phyloP scores from a whole-genome alignment of 1,284 basidiomycete species.

The Sporisorium iseilematis-ciliati region DNA sequence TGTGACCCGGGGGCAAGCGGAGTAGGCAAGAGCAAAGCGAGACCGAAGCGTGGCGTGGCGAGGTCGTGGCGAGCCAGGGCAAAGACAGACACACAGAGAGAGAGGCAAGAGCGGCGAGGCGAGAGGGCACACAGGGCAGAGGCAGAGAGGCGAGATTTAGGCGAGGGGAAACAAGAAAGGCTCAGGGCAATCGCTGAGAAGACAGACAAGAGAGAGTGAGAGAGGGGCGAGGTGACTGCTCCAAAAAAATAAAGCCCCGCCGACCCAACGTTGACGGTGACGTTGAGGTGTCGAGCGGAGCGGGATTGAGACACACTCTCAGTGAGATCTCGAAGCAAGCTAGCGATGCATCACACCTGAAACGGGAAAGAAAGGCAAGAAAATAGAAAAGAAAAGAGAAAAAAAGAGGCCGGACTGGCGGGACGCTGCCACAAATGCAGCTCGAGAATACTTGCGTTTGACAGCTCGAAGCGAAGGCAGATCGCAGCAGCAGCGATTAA shows the following conservation, averaged over 20 bases:
- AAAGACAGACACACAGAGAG: too few species aligned
- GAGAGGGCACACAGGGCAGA: background rate
- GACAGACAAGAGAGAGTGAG: background rate
- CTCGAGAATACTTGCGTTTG: background rate
- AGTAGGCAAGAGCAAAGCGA: slow-evolving; percentile 8
- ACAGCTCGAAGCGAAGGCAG: slow-evolving; percentile 39
- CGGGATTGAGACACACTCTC: slow-evolving; percentile 4
- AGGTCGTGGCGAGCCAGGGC: slow-evolving; percentile 11
- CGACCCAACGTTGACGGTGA: slow-evolving; percentile 8
- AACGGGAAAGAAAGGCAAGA: background rate
- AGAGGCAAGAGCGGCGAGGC: background rate
- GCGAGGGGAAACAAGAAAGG: slow-evolving; percentile 6
- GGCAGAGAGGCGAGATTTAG: slow-evolving; percentile 6
- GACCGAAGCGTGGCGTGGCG: slow-evolving; percentile 23
- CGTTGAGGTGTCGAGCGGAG: slow-evolving; percentile 2
- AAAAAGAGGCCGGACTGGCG: slow-evolving; percentile 21
- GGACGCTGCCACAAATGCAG: background rate
- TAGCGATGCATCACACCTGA: background rate
- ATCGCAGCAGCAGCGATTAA: slow-evolving; percentile 24
- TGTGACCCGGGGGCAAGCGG: slow-evolving; percentile 13
- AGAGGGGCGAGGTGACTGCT: background rate
- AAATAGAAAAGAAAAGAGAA: background rate
- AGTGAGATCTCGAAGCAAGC: slow-evolving; percentile 9
- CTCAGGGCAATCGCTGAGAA: too few species aligned
- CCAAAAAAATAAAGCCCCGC: background rate